Evolutionary conservation across 306 rosid species (phyloP), one percentile per base, ranked within the genome.

Genomic region (Adenanthera pavonina): DNA sequence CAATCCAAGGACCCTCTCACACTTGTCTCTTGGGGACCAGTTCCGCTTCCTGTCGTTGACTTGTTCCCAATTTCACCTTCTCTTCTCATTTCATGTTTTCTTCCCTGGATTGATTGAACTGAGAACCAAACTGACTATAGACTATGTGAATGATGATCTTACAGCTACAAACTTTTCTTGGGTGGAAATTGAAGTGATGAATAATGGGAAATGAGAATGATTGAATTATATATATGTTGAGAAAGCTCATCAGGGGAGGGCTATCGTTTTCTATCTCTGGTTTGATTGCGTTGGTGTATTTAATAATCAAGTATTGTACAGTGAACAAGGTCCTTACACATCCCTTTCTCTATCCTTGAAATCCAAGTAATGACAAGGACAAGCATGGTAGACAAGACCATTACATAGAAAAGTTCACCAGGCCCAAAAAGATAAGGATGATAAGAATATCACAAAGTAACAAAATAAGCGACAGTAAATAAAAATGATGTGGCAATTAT

Each of bases 291-390:
- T 69, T 8, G 13, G 25, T 62, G 79, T 62, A 75, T 17, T 75
- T 70, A 70, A 62, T 78, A 78, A 78, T 75, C 60, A 71, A 82
- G 60, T 77, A 76, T 75, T 79, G 35, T 80, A 62, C 69, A 61
- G 25, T 85, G 80, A 74, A 69, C 66, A 74, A 54, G 47, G 76
- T 69, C 84, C 88, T 78, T 62, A 75, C 47, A 83, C 79, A 86
- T 85, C 82, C 20, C 76, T 86, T 82, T 86, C 89, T 65, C 72
- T 79, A 83, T 79, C 84, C 66, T 77, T 76, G 7, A 44, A 67
- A 67, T 38, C 80, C 79, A 79, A 82, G 77, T 35, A 44, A 53
- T 66, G 82, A 85, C 64, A 69, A 40, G 20, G 84, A 78, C 84
- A 4, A 51, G 38, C 41, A 43, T 40, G 59, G 79, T n/a, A 34